phyloP scores from a whole-genome alignment of 2,329 filamentous ascomycete genomes.

The Fusarium musae region DNA sequence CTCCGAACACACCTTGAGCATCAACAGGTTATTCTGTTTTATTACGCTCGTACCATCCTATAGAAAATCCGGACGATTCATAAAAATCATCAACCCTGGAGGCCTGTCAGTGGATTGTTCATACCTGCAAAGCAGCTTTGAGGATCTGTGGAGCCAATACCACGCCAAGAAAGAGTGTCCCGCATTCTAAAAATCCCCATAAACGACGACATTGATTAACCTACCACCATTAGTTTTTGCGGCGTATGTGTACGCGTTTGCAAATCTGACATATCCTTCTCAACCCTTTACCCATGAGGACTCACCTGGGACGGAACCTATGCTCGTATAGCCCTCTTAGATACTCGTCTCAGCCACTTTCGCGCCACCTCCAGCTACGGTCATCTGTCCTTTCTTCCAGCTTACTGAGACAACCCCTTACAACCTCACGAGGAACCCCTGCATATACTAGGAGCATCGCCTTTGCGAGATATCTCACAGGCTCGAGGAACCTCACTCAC shows the following conservation, averaged over 20 bases:
- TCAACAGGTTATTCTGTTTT: conserved; percentile 7
- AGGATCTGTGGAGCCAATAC: conserved; percentile 33
- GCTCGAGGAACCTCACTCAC: background rate
- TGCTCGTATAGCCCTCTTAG: conserved; percentile 24
- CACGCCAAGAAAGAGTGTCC: conserved; percentile 34
- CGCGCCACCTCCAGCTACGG: conserved; percentile 21
- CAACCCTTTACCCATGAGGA: conserved; percentile 38
- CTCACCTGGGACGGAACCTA: conserved; percentile 29
- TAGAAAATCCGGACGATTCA: conserved; percentile 13
- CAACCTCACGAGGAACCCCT: conserved; percentile 25
- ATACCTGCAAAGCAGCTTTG: conserved; percentile 4
- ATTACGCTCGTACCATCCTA: conserved; percentile 24
- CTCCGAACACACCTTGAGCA: conserved; percentile 36
- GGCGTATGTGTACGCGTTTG: conserved; percentile 32
- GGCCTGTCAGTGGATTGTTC: conserved; percentile 2
- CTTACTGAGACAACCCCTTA: conserved; percentile 24
- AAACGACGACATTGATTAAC: conserved; percentile 37
- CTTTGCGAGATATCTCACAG: conserved; percentile 6
- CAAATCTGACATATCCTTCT: conserved; percentile 15
- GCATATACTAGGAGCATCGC: conserved; percentile 11
- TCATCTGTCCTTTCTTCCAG: conserved; percentile 25
- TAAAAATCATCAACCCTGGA: background rate
- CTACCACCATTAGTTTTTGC: conserved; percentile 8
- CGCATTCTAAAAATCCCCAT: conserved; percentile 36
- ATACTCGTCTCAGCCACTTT: conserved; percentile 6